These are phyloP conservation scores for Trichoderma koningii DNA, from an alignment of 2,329 filamentous ascomycete genomes.

Conservation along the genomic window DNA sequence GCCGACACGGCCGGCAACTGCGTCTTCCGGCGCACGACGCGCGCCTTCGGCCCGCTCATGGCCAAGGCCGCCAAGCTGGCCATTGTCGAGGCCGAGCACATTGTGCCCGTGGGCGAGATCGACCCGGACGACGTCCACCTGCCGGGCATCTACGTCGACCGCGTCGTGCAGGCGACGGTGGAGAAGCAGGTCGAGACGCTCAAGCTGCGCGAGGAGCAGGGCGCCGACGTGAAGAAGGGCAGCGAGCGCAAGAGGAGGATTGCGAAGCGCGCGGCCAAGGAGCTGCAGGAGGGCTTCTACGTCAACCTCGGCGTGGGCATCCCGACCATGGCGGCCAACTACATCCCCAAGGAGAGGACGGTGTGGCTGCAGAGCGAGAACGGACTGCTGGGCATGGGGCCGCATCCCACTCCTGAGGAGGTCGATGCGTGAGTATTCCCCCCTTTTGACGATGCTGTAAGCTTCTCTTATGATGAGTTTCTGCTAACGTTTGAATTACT, in stretches of 20 bases:
- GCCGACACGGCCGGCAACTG: slow-evolving; percentile 77
- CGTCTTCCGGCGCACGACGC: slow-evolving; percentile 76
- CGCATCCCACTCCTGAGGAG: slow-evolving; percentile 71
- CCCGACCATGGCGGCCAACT: slow-evolving; percentile 80
- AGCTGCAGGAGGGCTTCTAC: slow-evolving; percentile 78
- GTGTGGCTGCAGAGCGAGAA: slow-evolving; percentile 89
- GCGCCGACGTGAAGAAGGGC: slow-evolving; percentile 37
- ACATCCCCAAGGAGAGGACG: slow-evolving; percentile 65
- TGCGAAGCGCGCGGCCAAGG: slow-evolving; percentile 73
- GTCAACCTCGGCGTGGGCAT: slow-evolving; percentile 84
- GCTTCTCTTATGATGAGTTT: too few species aligned
- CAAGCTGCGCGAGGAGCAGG: slow-evolving; percentile 56
- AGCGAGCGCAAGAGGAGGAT: slow-evolving; percentile 68
- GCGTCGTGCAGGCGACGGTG: slow-evolving; percentile 73
- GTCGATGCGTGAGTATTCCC: slow-evolving; percentile 59
- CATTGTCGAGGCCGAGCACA: slow-evolving; percentile 84
- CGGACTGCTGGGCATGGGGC: slow-evolving; percentile 79
- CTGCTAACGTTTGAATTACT: not conserved
- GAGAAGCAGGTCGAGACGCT: slow-evolving; percentile 72
- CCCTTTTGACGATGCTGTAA: too few species aligned
- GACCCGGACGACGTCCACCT: slow-evolving; percentile 74
- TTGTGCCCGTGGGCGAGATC: slow-evolving; percentile 73
- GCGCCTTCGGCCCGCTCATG: slow-evolving; percentile 74
- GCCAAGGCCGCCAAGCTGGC: slow-evolving; percentile 76
- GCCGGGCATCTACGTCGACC: slow-evolving; percentile 80